phyloP scores from a whole-genome alignment of 768 basidiomycete genomes.

The Wakefieldia striispora region DNA sequence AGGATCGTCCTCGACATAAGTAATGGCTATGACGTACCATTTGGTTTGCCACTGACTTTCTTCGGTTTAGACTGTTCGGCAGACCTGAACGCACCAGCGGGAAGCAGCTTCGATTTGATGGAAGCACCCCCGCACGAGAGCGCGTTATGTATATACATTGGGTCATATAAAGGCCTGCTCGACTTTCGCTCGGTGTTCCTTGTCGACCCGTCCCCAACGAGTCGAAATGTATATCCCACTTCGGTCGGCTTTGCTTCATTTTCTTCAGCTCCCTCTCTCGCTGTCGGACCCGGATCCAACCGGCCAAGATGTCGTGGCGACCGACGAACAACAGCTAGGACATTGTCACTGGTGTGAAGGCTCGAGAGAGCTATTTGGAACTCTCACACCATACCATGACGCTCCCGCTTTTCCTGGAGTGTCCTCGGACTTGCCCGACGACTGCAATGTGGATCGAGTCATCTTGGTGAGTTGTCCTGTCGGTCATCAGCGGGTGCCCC shows the following conservation, averaged over 20 bases:
- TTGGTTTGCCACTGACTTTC: too few relatives aligned
- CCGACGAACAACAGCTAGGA: neutral
- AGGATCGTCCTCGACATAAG: too few relatives aligned
- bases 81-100: too few relatives aligned
- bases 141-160: too few relatives aligned
- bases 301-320: too few relatives aligned
- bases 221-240: slow-evolving; percentile 18
- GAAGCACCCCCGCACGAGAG: too few relatives aligned
- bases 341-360: neutral
- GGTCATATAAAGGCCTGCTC: too few relatives aligned
- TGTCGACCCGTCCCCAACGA: neutral
- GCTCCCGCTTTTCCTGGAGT: slow-evolving; percentile 29
- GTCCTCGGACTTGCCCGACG: slow-evolving; percentile 31
- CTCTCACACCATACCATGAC: slow-evolving; percentile 37
- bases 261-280: slow-evolving; percentile 14
- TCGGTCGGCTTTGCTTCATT: slow-evolving; percentile 6
- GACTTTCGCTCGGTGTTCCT: too few relatives aligned
- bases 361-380: slow-evolving; percentile 33
- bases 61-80: too few relatives aligned
- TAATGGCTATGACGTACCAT: too few relatives aligned
- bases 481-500: neutral
- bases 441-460: slow-evolving; percentile 42
- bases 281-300: neutral
- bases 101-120: too few relatives aligned
- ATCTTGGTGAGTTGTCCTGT: slow-evolving; percentile 31